Evolutionary conservation across 208 protist genomes (phyloP), one percentile per base, ranked within the genome.

Genomic region (Trypanosoma vivax): DNA sequence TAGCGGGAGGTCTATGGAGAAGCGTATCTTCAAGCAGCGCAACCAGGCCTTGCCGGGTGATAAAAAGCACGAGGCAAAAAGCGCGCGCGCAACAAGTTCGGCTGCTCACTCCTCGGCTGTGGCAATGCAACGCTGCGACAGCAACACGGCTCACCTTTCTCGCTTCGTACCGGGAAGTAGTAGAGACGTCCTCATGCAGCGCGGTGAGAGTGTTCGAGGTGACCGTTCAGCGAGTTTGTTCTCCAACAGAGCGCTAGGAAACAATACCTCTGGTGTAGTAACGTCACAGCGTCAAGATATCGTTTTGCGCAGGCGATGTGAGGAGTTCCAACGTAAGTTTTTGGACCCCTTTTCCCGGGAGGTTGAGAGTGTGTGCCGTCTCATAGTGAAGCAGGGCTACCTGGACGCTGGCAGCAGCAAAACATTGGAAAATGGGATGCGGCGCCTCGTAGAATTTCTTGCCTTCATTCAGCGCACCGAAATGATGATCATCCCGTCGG

Each of bases 391-490:
- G 29, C 73, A 78, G 68, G 60, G 59, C 1, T 79, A 73, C 60
- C 59, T 82, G 58, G 76, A 83, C 42, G 57, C 67, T 0, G 16
- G 41, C 3, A 81, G 65, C 54, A 73, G 68, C 48, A 53, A 70
- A 35, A 60, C 65, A 38, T 48, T 88, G 16, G 76, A 88, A 42
- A 50, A 53, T 16, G 80, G 76, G 19, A 45, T 68, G 33, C 35
- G 49, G 45, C 59, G 62, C 37, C 28, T 83, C 34, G 29, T 50
- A 19, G 58, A 79, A 43, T 82, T 83, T 39, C 50, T 88, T 27
- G 47, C 68, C 30, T 65, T 70, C 46, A 48, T 83, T 37, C 60
- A 65, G 35, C 25, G 58, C 25, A 52, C 64, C 19, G 72, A 80
- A 47, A 21, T 54, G 5, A 75, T 78, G 13, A 81, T 80, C 9